Base-by-base conservation (phyloP, 257 asterid genomes). In the Handroanthus guayacan region DNA sequence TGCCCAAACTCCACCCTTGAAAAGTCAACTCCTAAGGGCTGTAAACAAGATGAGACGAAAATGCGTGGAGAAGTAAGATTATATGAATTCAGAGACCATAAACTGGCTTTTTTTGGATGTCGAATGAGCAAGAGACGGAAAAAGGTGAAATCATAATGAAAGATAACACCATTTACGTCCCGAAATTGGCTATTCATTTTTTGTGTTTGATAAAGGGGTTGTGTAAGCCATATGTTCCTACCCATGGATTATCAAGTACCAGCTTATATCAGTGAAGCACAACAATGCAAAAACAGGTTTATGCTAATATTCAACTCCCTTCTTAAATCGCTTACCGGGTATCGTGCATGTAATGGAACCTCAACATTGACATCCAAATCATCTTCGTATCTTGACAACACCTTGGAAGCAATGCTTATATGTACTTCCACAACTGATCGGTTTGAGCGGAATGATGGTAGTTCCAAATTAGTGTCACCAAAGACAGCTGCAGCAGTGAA, bases 381-480 rank as follows among this genome's bases (percentile, higher is more conserved):
- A 78, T 74, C 74, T 16, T 83, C 69, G 14, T 74, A 43, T 62
- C 60, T 74, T 34, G 89, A 71, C 8, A 78, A 44, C 77, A 75
- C 63, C 4, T 45, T 64, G 43, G 89, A 63, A 79, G 77, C 75
- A 68, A 84, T 66, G 80, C 77, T 75, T 81, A 87, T 67, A 82
- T 92, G 99, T 67, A 91, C 80, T 85, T 93, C 98, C 45, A 89
- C 90, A 47, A 91, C 77, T 11, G 99, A 86, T 52, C 83, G 91
- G 58, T 91, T 95, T 39, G 99, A 91, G 31, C 84, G 88, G 61
- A 91, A 91, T 10, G 97, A 87, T 54, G 97, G 99, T 64, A 92
- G 75, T 65, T 92, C 99, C 62, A 95, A 83, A 85, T 95, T 92
- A 37, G 92, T 88, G 75, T 95, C 98, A 71, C 99, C 99, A 88